Evolutionary conservation across 2,329 filamentous ascomycete species (phyloP).

Genomic region (Ceratocystis albifundus): DNA sequence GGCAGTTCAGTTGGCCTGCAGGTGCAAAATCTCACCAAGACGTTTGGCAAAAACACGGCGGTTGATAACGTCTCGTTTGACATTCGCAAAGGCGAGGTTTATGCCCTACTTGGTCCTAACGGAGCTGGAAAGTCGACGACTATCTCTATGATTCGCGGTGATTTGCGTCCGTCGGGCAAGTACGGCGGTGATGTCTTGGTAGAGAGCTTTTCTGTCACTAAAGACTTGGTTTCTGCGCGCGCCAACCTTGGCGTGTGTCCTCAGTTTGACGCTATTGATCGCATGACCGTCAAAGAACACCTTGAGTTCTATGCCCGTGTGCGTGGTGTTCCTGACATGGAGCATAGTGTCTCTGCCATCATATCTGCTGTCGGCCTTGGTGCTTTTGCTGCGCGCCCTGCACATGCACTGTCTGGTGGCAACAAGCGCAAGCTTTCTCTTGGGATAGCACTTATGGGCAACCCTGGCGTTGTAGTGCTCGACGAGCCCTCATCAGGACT

Average conservation of each 20-base stretch:
- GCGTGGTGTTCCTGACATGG: slow-evolving; percentile 62
- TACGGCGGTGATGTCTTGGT: slow-evolving; percentile 71
- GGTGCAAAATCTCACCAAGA: slow-evolving; percentile 70
- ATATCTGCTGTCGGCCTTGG: slow-evolving; percentile 69
- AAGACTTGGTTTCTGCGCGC: slow-evolving; percentile 59
- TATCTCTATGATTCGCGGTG: slow-evolving; percentile 81
- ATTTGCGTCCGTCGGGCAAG: slow-evolving; percentile 61
- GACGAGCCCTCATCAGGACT: slow-evolving; percentile 84
- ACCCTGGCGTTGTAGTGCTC: slow-evolving; percentile 73
- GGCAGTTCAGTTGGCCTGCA: slow-evolving; percentile 52
- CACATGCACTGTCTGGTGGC: slow-evolving; percentile 68
- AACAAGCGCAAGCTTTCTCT: slow-evolving; percentile 89
- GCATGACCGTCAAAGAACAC: slow-evolving; percentile 82
- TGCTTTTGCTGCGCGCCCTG: slow-evolving; percentile 62
- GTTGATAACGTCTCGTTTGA: slow-evolving; percentile 85
- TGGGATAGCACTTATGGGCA: slow-evolving; percentile 84
- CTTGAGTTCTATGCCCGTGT: slow-evolving; percentile 78
- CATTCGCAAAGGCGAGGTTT: slow-evolving; percentile 68
- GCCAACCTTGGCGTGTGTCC: slow-evolving; percentile 81
- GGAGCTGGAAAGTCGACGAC: slow-evolving; percentile 86
- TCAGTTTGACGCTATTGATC: slow-evolving; percentile 76
- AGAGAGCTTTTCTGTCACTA: slow-evolving; percentile 63
- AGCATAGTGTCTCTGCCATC: slow-evolving; percentile 66
- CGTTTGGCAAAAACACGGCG: slow-evolving; percentile 62
- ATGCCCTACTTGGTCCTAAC: slow-evolving; percentile 80